Evolutionary conservation across 106 monocot genomes (phyloP).

Genomic region (Narthecium ossifragum): DNA sequence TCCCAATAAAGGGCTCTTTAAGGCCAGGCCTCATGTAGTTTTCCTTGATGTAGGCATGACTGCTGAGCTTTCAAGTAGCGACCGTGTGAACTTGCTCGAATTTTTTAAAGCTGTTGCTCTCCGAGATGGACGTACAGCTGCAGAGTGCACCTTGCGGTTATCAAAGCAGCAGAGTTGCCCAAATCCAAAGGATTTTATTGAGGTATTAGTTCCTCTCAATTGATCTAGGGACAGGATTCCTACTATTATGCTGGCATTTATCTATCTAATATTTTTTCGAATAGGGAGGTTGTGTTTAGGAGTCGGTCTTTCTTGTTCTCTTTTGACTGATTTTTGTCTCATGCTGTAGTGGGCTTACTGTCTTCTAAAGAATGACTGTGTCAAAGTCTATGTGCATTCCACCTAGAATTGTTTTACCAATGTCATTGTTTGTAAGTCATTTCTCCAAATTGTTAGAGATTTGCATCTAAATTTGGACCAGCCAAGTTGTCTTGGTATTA

Average conservation of each 20-base stretch:
- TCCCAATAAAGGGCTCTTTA: conserved; percentile 29
- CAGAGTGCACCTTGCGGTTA: conserved; percentile 43
- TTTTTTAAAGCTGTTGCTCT: conserved; percentile 69
- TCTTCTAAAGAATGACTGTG: no score
- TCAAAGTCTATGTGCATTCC: not conserved
- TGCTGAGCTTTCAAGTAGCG: conserved; percentile 56
- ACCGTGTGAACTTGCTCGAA: conserved; percentile 53
- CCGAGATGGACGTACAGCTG: conserved; percentile 62
- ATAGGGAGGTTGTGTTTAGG: not conserved
- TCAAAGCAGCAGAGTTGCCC: conserved; percentile 62
- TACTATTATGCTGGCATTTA: not conserved
- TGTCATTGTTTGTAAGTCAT: no score
- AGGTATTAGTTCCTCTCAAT: conserved; percentile 24
- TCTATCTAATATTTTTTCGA: not conserved
- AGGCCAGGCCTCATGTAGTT: conserved; percentile 61
- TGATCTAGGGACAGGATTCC: no score
- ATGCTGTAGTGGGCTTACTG: no score
- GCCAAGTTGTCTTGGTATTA: no score
- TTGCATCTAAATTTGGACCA: no score
- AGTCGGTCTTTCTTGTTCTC: not conserved
- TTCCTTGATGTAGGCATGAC: conserved; percentile 82
- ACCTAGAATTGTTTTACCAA: no score
- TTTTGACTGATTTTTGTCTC: no score
- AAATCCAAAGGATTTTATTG: conserved; percentile 52
- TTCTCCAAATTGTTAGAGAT: no score